Conservation (phyloP, 805 yeast genomes). For the Wickerhamiella brachini region DNA sequence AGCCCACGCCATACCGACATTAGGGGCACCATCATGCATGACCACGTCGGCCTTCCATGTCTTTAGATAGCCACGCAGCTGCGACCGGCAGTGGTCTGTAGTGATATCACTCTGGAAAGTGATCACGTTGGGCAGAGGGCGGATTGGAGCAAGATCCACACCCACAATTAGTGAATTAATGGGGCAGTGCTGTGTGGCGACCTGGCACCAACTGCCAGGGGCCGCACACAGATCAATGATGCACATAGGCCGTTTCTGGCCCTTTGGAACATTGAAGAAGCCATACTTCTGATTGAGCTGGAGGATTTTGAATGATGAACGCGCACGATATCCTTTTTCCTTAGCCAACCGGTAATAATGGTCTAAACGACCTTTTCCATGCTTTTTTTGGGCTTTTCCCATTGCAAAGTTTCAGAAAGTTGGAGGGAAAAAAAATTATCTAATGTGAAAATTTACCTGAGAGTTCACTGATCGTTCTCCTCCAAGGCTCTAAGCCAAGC, state of each 20-base stretch:
- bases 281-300: conserved; percentile 96
- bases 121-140: conserved; percentile 86
- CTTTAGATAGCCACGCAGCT: conserved; percentile 86
- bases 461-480: background rate
- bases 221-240: conserved; percentile 98
- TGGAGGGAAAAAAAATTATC: background rate
- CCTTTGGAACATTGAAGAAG: conserved; percentile 78
- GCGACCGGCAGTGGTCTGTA: conserved; percentile 93
- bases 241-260: conserved; percentile 42
- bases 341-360: conserved; percentile 92
- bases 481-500: background rate
- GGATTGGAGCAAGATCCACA: conserved; percentile 97
- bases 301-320: conserved; percentile 90
- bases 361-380: conserved; percentile 98
- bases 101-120: conserved; percentile 96
- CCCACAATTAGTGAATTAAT: conserved; percentile 88
- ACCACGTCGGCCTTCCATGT: conserved; percentile 99
- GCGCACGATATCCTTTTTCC: conserved; percentile 97
- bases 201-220: conserved; percentile 99
- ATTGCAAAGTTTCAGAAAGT: conserved; percentile 24
- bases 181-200: conserved; percentile 87
- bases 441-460: background rate
- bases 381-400: conserved; percentile 91
- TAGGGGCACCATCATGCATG: conserved; percentile 99
- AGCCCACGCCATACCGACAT: conserved; percentile 99